Percentiles rank a stretch among this genome's conserved stretches.
These are phyloP conservation scores for Omphalotus guepiniiformis DNA, from an alignment of 768 basidiomycete species.

Conservation along the genomic window DNA sequence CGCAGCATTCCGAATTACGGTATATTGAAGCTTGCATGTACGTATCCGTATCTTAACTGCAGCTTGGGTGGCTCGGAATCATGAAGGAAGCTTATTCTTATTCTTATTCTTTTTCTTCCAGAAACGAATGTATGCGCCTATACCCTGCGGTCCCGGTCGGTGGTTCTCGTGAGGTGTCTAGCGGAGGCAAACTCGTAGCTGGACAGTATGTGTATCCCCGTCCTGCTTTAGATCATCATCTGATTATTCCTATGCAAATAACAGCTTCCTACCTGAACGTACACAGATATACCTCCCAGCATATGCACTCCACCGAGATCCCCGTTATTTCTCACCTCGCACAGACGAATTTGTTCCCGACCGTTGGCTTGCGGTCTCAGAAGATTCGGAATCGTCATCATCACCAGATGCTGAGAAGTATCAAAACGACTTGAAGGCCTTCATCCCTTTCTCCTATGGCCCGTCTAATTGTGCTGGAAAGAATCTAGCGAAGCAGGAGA, in stretches of 20 bases:
- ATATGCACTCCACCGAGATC: constrained; percentile 31
- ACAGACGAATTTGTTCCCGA: constrained; percentile 37
- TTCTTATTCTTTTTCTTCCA: constrained; percentile 8
- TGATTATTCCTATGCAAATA: neutral
- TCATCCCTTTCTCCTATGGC: constrained; percentile 36
- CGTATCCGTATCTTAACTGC: constrained; percentile 1
- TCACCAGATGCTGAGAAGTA: too few species aligned
- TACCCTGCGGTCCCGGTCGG: constrained; percentile 29
- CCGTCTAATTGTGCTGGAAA: constrained; percentile 36
- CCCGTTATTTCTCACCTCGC: constrained; percentile 32
- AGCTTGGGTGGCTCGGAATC: neutral
- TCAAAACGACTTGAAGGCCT: constrained; percentile 20
- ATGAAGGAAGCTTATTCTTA: neutral
- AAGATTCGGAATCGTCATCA: neutral
- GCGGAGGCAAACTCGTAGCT: constrained; percentile 23
- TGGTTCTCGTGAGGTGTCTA: constrained; percentile 27
- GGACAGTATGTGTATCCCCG: constrained; percentile 16
- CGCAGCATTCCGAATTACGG: constrained; percentile 17
- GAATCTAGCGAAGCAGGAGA: constrained; percentile 35
- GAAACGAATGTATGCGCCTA: constrained; percentile 35
- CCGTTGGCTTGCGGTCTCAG: constrained; percentile 28
- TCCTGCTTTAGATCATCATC: neutral
- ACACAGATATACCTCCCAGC: constrained; percentile 27
- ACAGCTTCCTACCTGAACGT: constrained; percentile 32
- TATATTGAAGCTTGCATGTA: constrained; percentile 33